phyloP scores from a whole-genome alignment of 352 stramenopile species.

The Phytopythium boreale region DNA sequence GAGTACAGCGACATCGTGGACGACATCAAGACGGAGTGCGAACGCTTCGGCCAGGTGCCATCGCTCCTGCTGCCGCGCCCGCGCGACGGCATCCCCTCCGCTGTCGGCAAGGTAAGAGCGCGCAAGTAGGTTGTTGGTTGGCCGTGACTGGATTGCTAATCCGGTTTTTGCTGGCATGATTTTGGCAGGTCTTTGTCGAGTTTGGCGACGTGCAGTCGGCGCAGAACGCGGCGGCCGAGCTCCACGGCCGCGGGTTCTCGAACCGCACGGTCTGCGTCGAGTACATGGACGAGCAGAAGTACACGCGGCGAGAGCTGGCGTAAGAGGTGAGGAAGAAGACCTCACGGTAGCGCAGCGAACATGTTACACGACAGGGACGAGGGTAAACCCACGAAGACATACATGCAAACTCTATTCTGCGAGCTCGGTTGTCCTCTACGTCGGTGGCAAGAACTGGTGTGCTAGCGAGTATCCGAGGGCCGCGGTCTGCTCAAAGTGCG shows the following conservation, averaged over 20 bases:
- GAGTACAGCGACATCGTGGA: constrained; percentile 95
- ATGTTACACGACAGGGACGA: background rate
- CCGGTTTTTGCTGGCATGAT: constrained; percentile 7
- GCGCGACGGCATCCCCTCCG: constrained; percentile 49
- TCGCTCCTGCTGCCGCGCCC: constrained; percentile 77
- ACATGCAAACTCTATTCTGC: background rate
- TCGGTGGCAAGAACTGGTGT: constrained; percentile 38
- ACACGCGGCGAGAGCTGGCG: constrained; percentile 70
- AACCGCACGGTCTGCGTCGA: constrained; percentile 89
- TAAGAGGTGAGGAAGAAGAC: constrained; percentile 15
- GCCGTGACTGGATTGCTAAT: constrained; percentile 2
- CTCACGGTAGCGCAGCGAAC: background rate
- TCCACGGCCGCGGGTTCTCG: constrained; percentile 93
- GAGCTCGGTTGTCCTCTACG: background rate
- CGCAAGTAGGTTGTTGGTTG: background rate
- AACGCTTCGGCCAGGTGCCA: constrained; percentile 80
- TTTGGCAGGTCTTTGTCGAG: constrained; percentile 90
- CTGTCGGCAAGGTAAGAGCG: constrained; percentile 57
- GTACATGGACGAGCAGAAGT: constrained; percentile 89
- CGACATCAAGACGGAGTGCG: constrained; percentile 96
- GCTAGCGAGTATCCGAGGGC: constrained; percentile 59
- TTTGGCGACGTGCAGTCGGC: constrained; percentile 86
- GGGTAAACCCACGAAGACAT: background rate
- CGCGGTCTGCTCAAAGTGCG: constrained; percentile 54
- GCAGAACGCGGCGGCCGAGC: constrained; percentile 74